Percentiles rank a stretch among this genome's conserved stretches.
Evolutionary conservation across 2,329 filamentous ascomycete species (phyloP).

Genomic region (Pseudogymnoascus sp.): DNA sequence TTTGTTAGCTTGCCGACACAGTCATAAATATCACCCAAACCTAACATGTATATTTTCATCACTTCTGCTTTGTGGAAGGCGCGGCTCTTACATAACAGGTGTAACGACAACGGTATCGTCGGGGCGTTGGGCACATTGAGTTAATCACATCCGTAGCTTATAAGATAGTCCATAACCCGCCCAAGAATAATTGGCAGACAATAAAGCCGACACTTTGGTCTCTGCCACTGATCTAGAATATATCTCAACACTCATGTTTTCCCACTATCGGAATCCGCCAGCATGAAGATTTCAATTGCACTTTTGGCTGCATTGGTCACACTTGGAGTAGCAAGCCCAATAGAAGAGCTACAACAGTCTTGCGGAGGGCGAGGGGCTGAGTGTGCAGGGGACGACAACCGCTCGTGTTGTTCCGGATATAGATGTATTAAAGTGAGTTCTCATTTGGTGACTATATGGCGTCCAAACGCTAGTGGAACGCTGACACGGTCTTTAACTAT

Average conservation of each 20-base stretch:
- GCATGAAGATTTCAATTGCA: neutral
- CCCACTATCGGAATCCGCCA: neutral
- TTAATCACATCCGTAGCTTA: neutral
- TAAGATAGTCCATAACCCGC: neutral
- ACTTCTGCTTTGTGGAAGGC: neutral
- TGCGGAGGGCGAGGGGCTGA: neutral
- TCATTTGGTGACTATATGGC: neutral
- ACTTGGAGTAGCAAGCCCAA: neutral
- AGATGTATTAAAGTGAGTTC: neutral
- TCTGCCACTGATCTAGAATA: neutral
- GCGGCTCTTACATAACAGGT: neutral
- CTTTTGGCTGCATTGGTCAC: neutral
- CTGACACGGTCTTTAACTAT: neutral
- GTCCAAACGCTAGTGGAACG: neutral
- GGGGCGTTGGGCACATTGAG: neutral
- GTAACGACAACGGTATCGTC: neutral
- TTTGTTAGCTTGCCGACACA: no score
- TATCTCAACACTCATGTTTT: neutral
- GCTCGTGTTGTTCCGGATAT: neutral
- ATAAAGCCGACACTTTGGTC: neutral
- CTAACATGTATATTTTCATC: no score
- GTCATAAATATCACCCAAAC: neutral
- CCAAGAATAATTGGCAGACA: no score
- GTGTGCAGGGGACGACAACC: neutral
- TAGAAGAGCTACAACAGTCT: neutral